Evolutionary conservation across 2,329 filamentous ascomycete species (phyloP).

Genomic region (Alternaria arbusti): DNA sequence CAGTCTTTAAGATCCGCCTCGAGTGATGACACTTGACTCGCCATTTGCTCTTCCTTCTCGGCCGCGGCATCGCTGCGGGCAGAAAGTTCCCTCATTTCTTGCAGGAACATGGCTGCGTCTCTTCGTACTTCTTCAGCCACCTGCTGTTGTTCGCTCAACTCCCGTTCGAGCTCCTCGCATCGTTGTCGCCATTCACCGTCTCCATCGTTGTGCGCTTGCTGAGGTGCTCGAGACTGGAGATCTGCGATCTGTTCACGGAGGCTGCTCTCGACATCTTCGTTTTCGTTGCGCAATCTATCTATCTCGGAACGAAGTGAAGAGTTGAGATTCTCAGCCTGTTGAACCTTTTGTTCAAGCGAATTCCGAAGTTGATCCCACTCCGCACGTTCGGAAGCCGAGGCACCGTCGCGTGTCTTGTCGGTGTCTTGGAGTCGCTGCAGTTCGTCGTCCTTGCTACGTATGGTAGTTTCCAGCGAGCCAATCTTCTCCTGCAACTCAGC

Average conservation of each 20-base stretch:
- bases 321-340: constrained; percentile 77
- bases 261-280: constrained; percentile 67
- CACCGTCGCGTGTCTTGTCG: constrained; percentile 60
- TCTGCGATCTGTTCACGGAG: constrained; percentile 70
- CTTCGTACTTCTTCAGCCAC: constrained; percentile 85
- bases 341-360: constrained; percentile 74
- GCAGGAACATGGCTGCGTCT: constrained; percentile 81
- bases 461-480: constrained; percentile 69
- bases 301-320: constrained; percentile 80
- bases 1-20: constrained; percentile 87
- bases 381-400: constrained; percentile 68
- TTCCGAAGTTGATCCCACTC: constrained; percentile 72
- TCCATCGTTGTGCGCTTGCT: constrained; percentile 25
- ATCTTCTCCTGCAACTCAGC: constrained; percentile 76
- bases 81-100: constrained; percentile 88
- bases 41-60: constrained; percentile 81
- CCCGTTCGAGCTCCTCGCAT: constrained; percentile 55
- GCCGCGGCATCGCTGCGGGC: constrained; percentile 78
- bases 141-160: constrained; percentile 79
- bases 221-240: constrained; percentile 35
- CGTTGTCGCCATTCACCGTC: constrained; percentile 46
- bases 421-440: constrained; percentile 65
- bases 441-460: constrained; percentile 76
- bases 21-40: constrained; percentile 74
- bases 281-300: constrained; percentile 72